Evolutionary conservation across 1,284 basidiomycete species (phyloP).

Genomic region (Leccinum solheimii): DNA sequence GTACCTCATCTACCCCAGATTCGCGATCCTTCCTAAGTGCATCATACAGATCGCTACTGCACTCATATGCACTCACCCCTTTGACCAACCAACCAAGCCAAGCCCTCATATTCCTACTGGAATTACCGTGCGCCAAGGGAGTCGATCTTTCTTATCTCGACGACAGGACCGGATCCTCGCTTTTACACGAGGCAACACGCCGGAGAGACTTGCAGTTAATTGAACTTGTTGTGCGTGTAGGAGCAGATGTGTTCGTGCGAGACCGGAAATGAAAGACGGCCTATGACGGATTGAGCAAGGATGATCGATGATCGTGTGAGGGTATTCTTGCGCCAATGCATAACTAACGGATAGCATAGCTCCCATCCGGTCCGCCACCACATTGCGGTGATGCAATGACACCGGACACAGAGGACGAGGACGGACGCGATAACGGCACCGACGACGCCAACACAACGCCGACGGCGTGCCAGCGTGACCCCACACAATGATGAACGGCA

Average conservation of each 20-base stretch:
- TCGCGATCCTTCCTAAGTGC: conserved; percentile 82
- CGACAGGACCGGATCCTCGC: conserved; percentile 71
- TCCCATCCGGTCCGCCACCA: too few relatives aligned
- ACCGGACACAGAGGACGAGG: too few relatives aligned
- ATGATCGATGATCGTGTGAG: conserved; percentile 71
- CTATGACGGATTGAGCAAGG: conserved; percentile 64
- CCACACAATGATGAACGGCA: too few relatives aligned
- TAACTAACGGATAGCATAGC: too few relatives aligned
- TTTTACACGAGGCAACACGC: conserved; percentile 87
- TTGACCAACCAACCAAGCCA: conserved; percentile 45
- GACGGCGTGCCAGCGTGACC: too few relatives aligned
- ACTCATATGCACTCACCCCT: conserved; percentile 67
- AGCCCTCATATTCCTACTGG: conserved; percentile 55
- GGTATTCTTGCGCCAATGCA: conserved; percentile 77
- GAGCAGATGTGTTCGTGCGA: conserved; percentile 89
- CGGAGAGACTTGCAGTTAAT: conserved; percentile 82
- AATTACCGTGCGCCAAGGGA: conserved; percentile 60
- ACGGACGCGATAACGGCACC: too few relatives aligned
- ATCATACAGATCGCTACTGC: conserved; percentile 72
- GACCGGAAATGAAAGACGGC: conserved; percentile 79
- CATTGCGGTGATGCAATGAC: too few relatives aligned
- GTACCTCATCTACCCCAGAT: conserved; percentile 48
- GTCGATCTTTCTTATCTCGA: conserved; percentile 75
- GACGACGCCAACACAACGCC: too few relatives aligned
- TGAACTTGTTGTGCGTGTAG: conserved; percentile 80